A percentile compares a stretch with the other conserved stretches of the same genome.
These are phyloP conservation scores for Solanum corneliomulleri DNA, from an alignment of 257 asterid species.

Conservation along the genomic window DNA sequence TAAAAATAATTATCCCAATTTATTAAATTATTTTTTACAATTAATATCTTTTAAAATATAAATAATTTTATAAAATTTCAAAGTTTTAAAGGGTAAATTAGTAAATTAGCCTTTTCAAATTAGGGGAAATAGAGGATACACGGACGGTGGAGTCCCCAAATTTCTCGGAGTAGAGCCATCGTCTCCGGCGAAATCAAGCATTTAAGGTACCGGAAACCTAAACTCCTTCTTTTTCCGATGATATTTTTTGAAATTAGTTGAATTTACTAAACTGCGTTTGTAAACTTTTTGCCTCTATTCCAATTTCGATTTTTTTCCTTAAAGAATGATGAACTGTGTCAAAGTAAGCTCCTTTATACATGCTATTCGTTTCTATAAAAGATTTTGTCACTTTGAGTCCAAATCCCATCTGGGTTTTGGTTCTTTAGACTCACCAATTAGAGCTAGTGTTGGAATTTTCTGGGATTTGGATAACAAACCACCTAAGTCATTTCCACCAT, in stretches of 20 bases:
- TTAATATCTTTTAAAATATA: background rate
- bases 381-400: slow-evolving; percentile 20
- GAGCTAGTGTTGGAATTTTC: slow-evolving; percentile 55
- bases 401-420: slow-evolving; percentile 4
- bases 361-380: background rate
- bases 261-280: background rate
- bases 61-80: background rate
- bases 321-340: slow-evolving; percentile 17
- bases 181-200: background rate
- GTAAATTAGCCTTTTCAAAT: background rate
- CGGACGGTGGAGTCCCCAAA: background rate
- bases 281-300: background rate
- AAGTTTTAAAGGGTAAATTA: background rate
- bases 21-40: background rate
- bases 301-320: background rate
- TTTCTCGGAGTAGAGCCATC: background rate
- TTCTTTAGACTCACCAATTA: slow-evolving; percentile 11
- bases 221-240: background rate
- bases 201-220: background rate
- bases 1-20: background rate
- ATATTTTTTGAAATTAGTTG: background rate
- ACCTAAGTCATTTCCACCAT: slow-evolving; percentile 63
- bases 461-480: slow-evolving; percentile 97
- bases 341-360: slow-evolving; percentile 3
- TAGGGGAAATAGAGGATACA: background rate